A percentile compares a stretch with the other conserved stretches of the same genome.
Evolutionary conservation across 169 alveolate genomes (phyloP).

Genomic region (Blepharisma undulans): DNA sequence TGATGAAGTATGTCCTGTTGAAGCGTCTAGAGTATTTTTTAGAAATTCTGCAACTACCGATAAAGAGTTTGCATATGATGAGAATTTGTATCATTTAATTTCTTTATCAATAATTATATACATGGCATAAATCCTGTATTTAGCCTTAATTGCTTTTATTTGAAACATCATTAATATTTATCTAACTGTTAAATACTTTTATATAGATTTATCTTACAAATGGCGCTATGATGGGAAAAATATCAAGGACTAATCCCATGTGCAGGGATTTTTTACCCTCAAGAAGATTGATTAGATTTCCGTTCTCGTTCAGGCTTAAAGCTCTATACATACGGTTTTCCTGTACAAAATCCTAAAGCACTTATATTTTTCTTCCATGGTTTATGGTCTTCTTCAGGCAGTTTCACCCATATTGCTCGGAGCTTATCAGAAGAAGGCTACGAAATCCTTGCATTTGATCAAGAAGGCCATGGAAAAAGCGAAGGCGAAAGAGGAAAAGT

Average conservation of each 20-base stretch:
- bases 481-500: conserved; percentile 54
- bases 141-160: too few species aligned
- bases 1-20: background rate
- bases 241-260: background rate
- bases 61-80: background rate
- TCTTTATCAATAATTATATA: too few species aligned
- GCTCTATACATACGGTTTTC: conserved; percentile 32
- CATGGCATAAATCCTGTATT: too few species aligned
- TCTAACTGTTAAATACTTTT: too few species aligned
- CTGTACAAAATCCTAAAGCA: conserved; percentile 42
- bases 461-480: conserved; percentile 54
- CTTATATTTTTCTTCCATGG: conserved; percentile 54
- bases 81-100: background rate
- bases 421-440: conserved; percentile 48
- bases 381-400: conserved; percentile 51
- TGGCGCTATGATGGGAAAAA: background rate
- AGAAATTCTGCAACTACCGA: background rate
- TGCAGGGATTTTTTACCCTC: background rate
- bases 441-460: conserved; percentile 58
- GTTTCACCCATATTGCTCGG: conserved; percentile 46
- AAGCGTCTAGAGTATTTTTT: background rate
- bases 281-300: background rate
- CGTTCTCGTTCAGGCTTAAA: background rate
- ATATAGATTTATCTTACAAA: background rate
- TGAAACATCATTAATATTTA: too few species aligned